Percentiles rank a stretch among this genome's conserved stretches.
These are phyloP conservation scores for Pyricularia sp. DNA, from an alignment of 2,329 filamentous ascomycete species.

Conservation along the genomic window DNA sequence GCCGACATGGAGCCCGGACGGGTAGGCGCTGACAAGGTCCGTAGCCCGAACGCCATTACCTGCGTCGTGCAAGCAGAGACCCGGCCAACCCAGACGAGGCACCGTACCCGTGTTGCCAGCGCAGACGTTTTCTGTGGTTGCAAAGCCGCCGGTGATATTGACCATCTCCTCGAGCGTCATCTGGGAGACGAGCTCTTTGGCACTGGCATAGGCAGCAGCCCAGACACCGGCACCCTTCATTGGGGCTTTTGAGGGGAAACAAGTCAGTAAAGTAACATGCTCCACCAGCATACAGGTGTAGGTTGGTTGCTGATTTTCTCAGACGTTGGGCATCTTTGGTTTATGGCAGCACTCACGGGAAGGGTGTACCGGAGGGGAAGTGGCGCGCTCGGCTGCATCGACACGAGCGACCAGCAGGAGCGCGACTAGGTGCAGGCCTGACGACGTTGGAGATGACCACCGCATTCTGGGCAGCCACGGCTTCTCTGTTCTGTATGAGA, in stretches of 20 bases:
- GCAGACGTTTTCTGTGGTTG: constrained; percentile 25
- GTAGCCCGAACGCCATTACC: constrained; percentile 30
- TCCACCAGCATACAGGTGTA: background rate
- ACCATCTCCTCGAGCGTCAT: constrained; percentile 67
- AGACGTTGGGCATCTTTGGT: background rate
- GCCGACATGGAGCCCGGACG: constrained; percentile 29
- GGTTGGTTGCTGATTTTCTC: background rate
- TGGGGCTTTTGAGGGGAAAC: background rate
- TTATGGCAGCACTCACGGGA: background rate
- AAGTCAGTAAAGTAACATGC: background rate
- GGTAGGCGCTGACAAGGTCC: constrained; percentile 30
- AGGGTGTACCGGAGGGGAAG: background rate
- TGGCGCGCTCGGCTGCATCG: background rate
- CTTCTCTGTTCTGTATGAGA: background rate
- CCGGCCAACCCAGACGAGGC: constrained; percentile 27
- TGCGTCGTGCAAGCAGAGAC: constrained; percentile 32
- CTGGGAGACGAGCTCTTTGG: constrained; percentile 57
- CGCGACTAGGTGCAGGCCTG: background rate
- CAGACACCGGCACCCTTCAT: constrained; percentile 29
- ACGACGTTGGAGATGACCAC: background rate
- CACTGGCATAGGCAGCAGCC: constrained; percentile 57
- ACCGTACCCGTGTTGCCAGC: constrained; percentile 7
- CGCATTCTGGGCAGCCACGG: background rate
- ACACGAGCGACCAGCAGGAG: background rate
- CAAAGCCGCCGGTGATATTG: constrained; percentile 9